phyloP scores from a whole-genome alignment of 2,329 filamentous ascomycete species.

The Paradendryphiella salina region DNA sequence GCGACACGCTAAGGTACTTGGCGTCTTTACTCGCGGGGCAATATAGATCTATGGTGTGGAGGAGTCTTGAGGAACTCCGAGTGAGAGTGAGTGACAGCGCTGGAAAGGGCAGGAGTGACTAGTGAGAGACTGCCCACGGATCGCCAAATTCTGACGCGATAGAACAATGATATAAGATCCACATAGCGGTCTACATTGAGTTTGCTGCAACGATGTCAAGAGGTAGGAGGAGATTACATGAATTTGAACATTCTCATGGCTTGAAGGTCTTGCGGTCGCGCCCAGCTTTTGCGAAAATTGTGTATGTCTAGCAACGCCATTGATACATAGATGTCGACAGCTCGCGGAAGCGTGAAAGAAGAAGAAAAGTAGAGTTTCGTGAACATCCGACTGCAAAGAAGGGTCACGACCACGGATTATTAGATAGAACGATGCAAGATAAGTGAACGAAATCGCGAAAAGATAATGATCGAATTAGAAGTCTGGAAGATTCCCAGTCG shows the following conservation, averaged over 20 bases:
- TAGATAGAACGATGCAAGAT: too few species aligned
- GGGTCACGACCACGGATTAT: too few species aligned
- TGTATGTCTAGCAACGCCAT: too few species aligned
- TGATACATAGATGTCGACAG: too few species aligned
- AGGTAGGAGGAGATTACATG: too few species aligned
- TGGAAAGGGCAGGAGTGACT: background rate
- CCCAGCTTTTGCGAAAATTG: too few species aligned
- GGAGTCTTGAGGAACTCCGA: conserved; percentile 7
- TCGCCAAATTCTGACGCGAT: background rate
- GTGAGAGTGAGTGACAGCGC: conserved; percentile 13
- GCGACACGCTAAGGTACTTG: conserved; percentile 14
- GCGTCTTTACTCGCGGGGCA: background rate
- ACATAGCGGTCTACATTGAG: background rate
- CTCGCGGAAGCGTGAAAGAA: too few species aligned
- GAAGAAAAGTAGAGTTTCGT: too few species aligned
- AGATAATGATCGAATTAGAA: background rate
- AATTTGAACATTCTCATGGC: too few species aligned
- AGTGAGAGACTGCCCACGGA: background rate
- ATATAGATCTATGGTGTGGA: background rate
- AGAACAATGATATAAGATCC: background rate
- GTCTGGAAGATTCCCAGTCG: background rate
- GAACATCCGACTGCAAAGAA: too few species aligned
- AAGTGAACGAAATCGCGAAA: too few species aligned
- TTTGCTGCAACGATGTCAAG: background rate
- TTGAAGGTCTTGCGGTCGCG: too few species aligned